phyloP scores from a whole-genome alignment of 2,329 filamentous ascomycete species.

The Talaromyces sp. region DNA sequence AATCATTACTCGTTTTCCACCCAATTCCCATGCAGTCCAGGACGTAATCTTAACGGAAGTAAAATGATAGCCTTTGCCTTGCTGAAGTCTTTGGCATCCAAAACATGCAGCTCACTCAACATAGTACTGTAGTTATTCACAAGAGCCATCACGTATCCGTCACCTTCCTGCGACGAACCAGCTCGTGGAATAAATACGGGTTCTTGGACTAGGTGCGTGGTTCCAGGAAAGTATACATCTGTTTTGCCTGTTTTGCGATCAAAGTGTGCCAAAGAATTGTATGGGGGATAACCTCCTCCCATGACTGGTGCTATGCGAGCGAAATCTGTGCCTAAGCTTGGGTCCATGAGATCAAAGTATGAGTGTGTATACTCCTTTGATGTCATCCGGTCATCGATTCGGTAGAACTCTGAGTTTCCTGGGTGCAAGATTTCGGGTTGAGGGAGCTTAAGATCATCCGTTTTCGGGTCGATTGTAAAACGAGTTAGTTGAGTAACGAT shows the following conservation, averaged over 20 bases:
- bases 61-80: neutral
- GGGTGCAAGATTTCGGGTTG: slow-evolving; percentile 22
- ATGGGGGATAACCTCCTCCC: slow-evolving; percentile 37
- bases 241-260: slow-evolving; percentile 35
- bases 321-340: slow-evolving; percentile 36
- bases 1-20: neutral
- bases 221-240: slow-evolving; percentile 47
- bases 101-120: slow-evolving; percentile 23
- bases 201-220: slow-evolving; percentile 33
- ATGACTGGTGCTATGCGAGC: slow-evolving; percentile 25
- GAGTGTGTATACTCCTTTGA: slow-evolving; percentile 37
- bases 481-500: slow-evolving; percentile 26
- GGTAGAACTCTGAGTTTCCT: slow-evolving; percentile 50
- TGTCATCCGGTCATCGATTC: slow-evolving; percentile 48
- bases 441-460: slow-evolving; percentile 25
- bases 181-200: slow-evolving; percentile 25
- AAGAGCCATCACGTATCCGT: slow-evolving; percentile 25
- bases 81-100: slow-evolving; percentile 18
- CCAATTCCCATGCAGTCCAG: slow-evolving; percentile 12
- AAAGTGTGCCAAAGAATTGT: slow-evolving; percentile 49
- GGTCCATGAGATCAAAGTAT: slow-evolving; percentile 47
- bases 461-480: slow-evolving; percentile 28
- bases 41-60: slow-evolving; percentile 2
- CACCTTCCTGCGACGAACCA: slow-evolving; percentile 20
- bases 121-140: slow-evolving; percentile 26